Evolutionary conservation across 768 basidiomycete species (phyloP).

Genomic region (Lenzites betulinus): DNA sequence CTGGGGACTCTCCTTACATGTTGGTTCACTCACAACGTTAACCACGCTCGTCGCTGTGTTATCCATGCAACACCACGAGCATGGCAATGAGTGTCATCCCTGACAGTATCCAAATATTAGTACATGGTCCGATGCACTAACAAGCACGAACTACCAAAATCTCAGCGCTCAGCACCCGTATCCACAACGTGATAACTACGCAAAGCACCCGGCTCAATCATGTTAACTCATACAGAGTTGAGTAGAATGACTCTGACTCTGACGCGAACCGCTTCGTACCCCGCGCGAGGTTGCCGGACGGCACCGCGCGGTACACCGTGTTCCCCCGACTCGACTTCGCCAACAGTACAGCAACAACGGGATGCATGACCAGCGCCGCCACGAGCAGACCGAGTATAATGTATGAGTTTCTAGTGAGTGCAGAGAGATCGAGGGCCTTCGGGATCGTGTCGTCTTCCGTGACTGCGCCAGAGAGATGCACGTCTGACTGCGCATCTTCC

Average conservation of each 20-base stretch:
- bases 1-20: no score
- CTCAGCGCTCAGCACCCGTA: no score
- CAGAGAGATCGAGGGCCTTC: not conserved
- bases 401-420: slow-evolving; percentile 6
- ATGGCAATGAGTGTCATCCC: no score
- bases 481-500: not conserved
- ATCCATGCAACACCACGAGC: no score
- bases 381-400: slow-evolving; percentile 9
- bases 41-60: no score
- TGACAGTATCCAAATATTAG: no score
- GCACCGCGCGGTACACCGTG: slow-evolving; percentile 3
- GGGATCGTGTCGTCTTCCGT: not conserved
- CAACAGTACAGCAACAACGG: not conserved
- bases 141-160: no score
- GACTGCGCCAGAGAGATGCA: not conserved
- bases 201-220: no score
- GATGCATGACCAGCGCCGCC: not conserved
- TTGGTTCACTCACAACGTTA: no score
- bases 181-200: no score
- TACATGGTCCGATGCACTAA: no score
- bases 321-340: not conserved
- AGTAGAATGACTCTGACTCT: not conserved
- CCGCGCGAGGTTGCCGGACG: not conserved
- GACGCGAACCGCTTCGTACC: not conserved
- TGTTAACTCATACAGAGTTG: not conserved